A percentile compares a stretch with the other conserved stretches of the same genome.
Conservation (phyloP, 1,284 basidiomycete species). For the Leccinum holopus region DNA sequence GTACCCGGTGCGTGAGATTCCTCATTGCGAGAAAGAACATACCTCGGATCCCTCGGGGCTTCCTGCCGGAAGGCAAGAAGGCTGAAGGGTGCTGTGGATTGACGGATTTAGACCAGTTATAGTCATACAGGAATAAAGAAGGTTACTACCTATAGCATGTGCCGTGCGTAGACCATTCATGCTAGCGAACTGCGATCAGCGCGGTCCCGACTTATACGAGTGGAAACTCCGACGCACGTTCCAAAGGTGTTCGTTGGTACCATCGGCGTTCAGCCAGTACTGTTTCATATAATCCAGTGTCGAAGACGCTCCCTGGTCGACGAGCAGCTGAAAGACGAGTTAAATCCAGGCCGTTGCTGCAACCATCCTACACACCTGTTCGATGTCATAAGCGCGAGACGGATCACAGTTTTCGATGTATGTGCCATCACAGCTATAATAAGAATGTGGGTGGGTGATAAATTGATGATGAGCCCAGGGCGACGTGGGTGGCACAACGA, state of each 20-base stretch:
- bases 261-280: slow-evolving; percentile 67
- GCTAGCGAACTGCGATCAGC: slow-evolving; percentile 36
- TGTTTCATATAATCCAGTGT: slow-evolving; percentile 66
- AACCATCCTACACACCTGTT: slow-evolving; percentile 34
- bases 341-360: neutral
- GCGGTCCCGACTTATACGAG: neutral
- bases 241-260: slow-evolving; percentile 67
- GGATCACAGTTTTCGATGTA: slow-evolving; percentile 65
- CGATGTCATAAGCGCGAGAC: slow-evolving; percentile 55
- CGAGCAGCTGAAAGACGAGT: slow-evolving; percentile 48
- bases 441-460: neutral
- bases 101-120: neutral
- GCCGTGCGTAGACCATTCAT: slow-evolving; percentile 72
- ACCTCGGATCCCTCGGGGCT: slow-evolving; percentile 63
- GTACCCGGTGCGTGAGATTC: neutral
- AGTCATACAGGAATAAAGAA: neutral
- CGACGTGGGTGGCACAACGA: neutral
- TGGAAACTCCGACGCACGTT: slow-evolving; percentile 46
- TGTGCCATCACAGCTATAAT: slow-evolving; percentile 63
- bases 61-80: slow-evolving; percentile 56
- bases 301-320: slow-evolving; percentile 54
- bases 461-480: neutral
- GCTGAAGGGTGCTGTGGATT: slow-evolving; percentile 57
- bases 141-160: slow-evolving; percentile 62
- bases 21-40: neutral